phyloP scores from a whole-genome alignment of 306 rosid species.

The Echinosophora koreensis region DNA sequence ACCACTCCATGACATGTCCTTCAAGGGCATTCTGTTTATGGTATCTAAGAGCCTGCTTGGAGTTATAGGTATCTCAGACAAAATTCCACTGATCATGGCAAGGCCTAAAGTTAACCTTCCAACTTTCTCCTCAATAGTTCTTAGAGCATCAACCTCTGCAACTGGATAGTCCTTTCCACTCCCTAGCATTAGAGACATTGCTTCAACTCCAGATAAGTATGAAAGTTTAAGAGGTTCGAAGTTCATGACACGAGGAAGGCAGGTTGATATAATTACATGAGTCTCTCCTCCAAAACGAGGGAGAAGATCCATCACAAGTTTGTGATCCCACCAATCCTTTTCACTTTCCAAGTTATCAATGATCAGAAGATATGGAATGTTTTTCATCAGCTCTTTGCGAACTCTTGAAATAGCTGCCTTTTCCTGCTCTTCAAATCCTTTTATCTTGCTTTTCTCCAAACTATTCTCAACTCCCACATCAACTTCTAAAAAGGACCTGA shows the following conservation, averaged over 20 bases:
- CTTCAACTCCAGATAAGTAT: slow-evolving; percentile 84
- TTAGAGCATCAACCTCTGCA: slow-evolving; percentile 76
- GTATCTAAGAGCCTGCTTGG: slow-evolving; percentile 90
- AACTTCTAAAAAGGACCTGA: slow-evolving; percentile 78
- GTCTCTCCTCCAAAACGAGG: slow-evolving; percentile 94
- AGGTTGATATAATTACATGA: slow-evolving; percentile 80
- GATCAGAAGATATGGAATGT: slow-evolving; percentile 79
- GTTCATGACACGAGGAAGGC: slow-evolving; percentile 82
- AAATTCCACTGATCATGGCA: slow-evolving; percentile 76
- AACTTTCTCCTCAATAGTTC: slow-evolving; percentile 80
- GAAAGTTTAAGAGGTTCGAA: slow-evolving; percentile 87
- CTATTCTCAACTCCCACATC: slow-evolving; percentile 76
- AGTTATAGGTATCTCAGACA: slow-evolving; percentile 86
- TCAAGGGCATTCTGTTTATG: slow-evolving; percentile 84
- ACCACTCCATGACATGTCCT: slow-evolving; percentile 75
- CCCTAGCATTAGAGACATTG: slow-evolving; percentile 85
- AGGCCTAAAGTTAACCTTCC: slow-evolving; percentile 85
- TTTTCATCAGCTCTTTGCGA: slow-evolving; percentile 89
- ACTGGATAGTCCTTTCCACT: slow-evolving; percentile 72
- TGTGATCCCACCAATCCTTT: slow-evolving; percentile 97
- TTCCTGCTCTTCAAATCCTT: slow-evolving; percentile 84
- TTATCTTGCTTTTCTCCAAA: slow-evolving; percentile 66
- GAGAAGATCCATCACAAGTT: slow-evolving; percentile 93
- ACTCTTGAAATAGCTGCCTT: slow-evolving; percentile 76
- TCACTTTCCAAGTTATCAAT: slow-evolving; percentile 92